Percentiles rank a stretch among this genome's conserved stretches.
Evolutionary conservation across 1,284 basidiomycete species (phyloP).

Genomic region (Puccinia novopanici): DNA sequence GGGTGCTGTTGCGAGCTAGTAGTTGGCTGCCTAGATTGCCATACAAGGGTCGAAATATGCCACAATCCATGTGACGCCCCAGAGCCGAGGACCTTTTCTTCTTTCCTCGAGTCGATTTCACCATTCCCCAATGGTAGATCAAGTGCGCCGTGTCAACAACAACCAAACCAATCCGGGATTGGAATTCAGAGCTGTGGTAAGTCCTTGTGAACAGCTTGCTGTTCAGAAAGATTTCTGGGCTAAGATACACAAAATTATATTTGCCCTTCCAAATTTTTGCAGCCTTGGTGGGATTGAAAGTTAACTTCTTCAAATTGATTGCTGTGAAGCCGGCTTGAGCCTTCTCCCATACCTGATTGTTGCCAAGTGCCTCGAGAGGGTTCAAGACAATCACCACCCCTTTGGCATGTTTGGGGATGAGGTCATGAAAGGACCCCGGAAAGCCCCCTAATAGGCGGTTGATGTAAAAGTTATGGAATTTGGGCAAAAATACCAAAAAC

Average conservation of each 20-base stretch:
- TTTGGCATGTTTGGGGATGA: neutral
- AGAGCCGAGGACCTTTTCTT: neutral
- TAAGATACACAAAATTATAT: conserved; percentile 6
- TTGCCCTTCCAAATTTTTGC: neutral
- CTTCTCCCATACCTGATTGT: neutral
- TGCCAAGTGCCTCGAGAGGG: neutral
- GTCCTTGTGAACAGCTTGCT: neutral
- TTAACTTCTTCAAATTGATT: conserved; percentile 6
- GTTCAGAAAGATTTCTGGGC: conserved; percentile 7
- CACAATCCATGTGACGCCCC: neutral
- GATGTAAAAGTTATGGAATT: too few relatives aligned
- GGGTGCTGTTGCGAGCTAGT: neutral
- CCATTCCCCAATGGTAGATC: neutral
- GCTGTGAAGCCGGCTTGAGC: neutral
- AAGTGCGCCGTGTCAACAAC: neutral
- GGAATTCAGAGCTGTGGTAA: neutral
- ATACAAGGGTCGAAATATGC: neutral
- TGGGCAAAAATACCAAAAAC: too few relatives aligned
- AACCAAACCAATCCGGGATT: neutral
- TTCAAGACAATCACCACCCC: neutral
- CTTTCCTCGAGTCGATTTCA: neutral
- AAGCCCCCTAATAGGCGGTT: too few relatives aligned
- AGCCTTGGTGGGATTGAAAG: neutral
- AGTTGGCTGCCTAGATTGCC: neutral
- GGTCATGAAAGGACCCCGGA: neutral